These are phyloP conservation scores for Trifolium pratense DNA, from an alignment of 306 rosid species.

Conservation along the genomic window DNA sequence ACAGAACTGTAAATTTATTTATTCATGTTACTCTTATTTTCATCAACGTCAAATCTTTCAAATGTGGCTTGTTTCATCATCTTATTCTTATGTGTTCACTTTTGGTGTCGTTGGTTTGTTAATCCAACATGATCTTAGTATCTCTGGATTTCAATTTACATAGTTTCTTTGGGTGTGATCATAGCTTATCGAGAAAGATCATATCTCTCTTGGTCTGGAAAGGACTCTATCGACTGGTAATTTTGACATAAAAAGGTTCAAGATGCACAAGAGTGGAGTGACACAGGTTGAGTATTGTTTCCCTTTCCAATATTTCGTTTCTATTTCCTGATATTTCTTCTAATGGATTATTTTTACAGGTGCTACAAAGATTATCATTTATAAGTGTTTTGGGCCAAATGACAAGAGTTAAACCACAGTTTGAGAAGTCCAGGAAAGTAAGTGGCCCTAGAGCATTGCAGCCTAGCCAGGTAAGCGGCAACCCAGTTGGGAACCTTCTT, in stretches of 20 bases:
- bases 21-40: slow-evolving; percentile 18
- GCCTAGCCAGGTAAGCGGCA: slow-evolving; percentile 78
- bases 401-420: slow-evolving; percentile 89
- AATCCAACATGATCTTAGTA: slow-evolving; percentile 5
- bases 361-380: slow-evolving; percentile 76
- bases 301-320: neutral
- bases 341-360: slow-evolving; percentile 51
- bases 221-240: slow-evolving; percentile 89
- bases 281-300: slow-evolving; percentile 67
- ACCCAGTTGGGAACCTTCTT: slow-evolving; percentile 7
- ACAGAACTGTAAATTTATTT: slow-evolving; percentile 14
- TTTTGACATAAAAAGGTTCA: slow-evolving; percentile 76
- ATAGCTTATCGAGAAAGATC: slow-evolving; percentile 46
- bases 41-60: slow-evolving; percentile 3
- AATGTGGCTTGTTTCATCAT: slow-evolving; percentile 21
- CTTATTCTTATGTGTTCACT: slow-evolving; percentile 32
- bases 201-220: slow-evolving; percentile 67
- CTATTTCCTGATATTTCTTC: neutral
- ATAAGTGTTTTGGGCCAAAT: slow-evolving; percentile 75
- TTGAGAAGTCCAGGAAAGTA: slow-evolving; percentile 93
- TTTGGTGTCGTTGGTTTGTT: slow-evolving; percentile 20
- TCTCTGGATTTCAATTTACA: slow-evolving; percentile 24
- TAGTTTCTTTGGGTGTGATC: slow-evolving; percentile 6
- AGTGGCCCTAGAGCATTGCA: slow-evolving; percentile 93
- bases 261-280: slow-evolving; percentile 86